phyloP scores from a whole-genome alignment of 2,329 filamentous ascomycete species.

The Aspergillus floridensis region DNA sequence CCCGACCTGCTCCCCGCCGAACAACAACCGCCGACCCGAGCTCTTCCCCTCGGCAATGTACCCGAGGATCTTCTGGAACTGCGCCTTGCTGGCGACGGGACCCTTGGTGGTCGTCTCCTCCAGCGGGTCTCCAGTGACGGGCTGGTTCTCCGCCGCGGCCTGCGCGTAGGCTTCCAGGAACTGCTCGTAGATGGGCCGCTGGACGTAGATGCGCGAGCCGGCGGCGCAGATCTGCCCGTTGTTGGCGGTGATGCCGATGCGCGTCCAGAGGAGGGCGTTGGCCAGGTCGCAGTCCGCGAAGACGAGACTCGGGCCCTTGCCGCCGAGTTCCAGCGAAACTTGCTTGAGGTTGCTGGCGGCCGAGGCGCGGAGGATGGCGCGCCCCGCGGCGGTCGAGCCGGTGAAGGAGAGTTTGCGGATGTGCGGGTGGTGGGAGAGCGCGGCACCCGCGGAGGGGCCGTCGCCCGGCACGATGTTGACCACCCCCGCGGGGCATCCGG shows the following conservation, averaged over 20 bases:
- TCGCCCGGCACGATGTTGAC: conserved; percentile 61
- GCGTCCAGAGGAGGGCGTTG: conserved; percentile 31
- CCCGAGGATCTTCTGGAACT: conserved; percentile 24
- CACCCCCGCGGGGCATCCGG: conserved; percentile 56
- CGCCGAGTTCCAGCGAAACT: conserved; percentile 36
- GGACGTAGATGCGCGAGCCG: conserved; percentile 34
- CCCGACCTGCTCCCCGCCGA: conserved; percentile 23
- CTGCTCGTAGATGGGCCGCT: conserved; percentile 30
- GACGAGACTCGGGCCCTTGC: conserved; percentile 34
- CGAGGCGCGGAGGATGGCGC: conserved; percentile 29
- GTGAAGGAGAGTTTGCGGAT: conserved; percentile 38
- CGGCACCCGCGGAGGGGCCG: conserved; percentile 53
- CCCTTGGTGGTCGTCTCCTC: conserved; percentile 23
- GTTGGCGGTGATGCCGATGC: conserved; percentile 30
- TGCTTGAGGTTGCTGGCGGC: conserved; percentile 35
- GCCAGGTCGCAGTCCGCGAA: conserved; percentile 36
- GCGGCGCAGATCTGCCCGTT: conserved; percentile 35
- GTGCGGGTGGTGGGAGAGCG: conserved; percentile 29
- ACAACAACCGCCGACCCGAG: conserved; percentile 20
- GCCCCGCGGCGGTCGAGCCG: conserved; percentile 29
- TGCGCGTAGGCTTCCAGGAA: conserved; percentile 34
- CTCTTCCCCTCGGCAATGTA: conserved; percentile 25
- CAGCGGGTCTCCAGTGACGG: conserved; percentile 22
- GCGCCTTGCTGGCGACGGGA: conserved; percentile 20
- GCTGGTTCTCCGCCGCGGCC: conserved; percentile 55